Evolutionary conservation across 768 basidiomycete genomes (phyloP).

Genomic region (Boletus fagicola): DNA sequence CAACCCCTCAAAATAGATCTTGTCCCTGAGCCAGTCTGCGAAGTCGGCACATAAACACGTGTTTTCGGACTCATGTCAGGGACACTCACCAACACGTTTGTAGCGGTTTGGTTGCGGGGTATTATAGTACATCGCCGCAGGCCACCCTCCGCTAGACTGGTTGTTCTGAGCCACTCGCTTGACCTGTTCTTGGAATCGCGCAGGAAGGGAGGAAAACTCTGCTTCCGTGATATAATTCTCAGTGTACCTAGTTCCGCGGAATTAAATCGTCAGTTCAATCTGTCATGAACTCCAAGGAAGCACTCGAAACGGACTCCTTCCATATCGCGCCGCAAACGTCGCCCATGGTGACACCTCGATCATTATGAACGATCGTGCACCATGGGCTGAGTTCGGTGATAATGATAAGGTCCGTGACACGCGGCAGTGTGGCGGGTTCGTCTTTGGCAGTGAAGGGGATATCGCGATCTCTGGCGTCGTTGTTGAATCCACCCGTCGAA

Average conservation of each 20-base stretch:
- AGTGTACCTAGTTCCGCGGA: constrained; percentile 51
- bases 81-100: constrained; percentile 60
- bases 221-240: constrained; percentile 64
- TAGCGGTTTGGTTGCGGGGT: constrained; percentile 48
- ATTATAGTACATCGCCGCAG: constrained; percentile 40
- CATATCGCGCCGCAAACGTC: constrained; percentile 73
- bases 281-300: neutral
- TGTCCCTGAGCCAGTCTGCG: constrained; percentile 76
- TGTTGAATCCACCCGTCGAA: constrained; percentile 60
- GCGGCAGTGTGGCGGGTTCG: constrained; percentile 69
- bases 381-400: constrained; percentile 67
- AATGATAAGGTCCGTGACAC: constrained; percentile 56
- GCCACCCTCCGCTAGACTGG: constrained; percentile 38
- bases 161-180: constrained; percentile 53
- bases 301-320: constrained; percentile 59
- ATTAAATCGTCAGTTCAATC: constrained; percentile 11
- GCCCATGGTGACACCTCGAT: constrained; percentile 68
- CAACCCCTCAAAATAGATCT: constrained; percentile 66
- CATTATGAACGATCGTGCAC: constrained; percentile 74
- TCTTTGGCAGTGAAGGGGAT: constrained; percentile 52
- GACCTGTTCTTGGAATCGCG: constrained; percentile 69
- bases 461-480: constrained; percentile 56
- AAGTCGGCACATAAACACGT: constrained; percentile 1
- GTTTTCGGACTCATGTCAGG: neutral
- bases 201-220: constrained; percentile 59